Conservation (phyloP, 192 early-diverging fungal species). For the Mortierella hygrophila region DNA sequence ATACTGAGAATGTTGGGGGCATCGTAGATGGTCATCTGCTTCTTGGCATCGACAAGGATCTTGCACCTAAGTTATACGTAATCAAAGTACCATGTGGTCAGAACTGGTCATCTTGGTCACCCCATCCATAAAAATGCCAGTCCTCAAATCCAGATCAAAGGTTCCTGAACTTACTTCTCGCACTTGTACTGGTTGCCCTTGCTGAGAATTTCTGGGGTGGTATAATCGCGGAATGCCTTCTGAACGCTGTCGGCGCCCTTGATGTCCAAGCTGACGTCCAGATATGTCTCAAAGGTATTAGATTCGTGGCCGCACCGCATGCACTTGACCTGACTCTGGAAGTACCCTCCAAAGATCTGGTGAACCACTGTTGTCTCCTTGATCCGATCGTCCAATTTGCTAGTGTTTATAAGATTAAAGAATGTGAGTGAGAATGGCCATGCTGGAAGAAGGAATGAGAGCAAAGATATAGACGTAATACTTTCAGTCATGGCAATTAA, state of each 20-base stretch:
- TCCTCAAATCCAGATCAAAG: not conserved
- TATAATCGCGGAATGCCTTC: constrained; percentile 79
- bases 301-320: constrained; percentile 77
- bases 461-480: not conserved
- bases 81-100: not conserved
- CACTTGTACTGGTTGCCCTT: constrained; percentile 85
- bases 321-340: constrained; percentile 85
- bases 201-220: constrained; percentile 73
- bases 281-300: constrained; percentile 80
- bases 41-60: constrained; percentile 79
- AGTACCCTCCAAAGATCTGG: constrained; percentile 87
- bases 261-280: constrained; percentile 87
- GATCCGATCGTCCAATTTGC: constrained; percentile 75
- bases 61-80: constrained; percentile 69
- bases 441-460: constrained; percentile 71
- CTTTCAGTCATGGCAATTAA: not conserved
- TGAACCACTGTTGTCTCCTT: constrained; percentile 83
- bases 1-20: constrained; percentile 79
- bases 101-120: too few relatives aligned
- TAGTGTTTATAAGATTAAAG: constrained; percentile 10
- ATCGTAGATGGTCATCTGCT: constrained; percentile 82
- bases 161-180: constrained; percentile 64
- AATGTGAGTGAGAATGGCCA: not conserved
- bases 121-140: not conserved
- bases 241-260: constrained; percentile 71